Conservation (phyloP, 495 filamentous ascomycete genomes). For the Schizothecium vesticola region DNA sequence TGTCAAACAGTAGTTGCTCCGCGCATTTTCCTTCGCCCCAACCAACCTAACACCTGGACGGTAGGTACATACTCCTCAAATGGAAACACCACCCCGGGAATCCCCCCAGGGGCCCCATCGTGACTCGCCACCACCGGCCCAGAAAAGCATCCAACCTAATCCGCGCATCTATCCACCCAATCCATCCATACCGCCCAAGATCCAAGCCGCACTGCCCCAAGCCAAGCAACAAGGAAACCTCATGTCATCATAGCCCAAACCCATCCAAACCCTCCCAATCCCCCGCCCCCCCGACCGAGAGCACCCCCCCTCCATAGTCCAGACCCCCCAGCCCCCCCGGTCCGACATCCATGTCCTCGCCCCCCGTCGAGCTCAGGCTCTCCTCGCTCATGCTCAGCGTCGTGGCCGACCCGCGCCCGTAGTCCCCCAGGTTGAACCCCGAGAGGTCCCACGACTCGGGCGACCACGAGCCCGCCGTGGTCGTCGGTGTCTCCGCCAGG, state of each 20-base stretch:
- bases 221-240: conserved; percentile 1
- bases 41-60: background rate
- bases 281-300: background rate
- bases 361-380: conserved; percentile 51
- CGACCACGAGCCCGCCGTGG: conserved; percentile 40
- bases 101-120: background rate
- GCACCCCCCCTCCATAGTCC: conserved; percentile 16
- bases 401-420: conserved; percentile 33
- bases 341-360: conserved; percentile 38
- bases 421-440: conserved; percentile 42
- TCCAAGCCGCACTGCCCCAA: background rate
- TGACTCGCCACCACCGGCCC: background rate
- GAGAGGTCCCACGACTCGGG: conserved; percentile 53
- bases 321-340: conserved; percentile 34
- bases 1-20: background rate
- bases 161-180: background rate
- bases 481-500: conserved; percentile 36
- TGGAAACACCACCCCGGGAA: background rate
- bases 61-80: background rate
- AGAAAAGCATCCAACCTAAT: background rate
- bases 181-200: background rate
- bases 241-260: conserved; percentile 7
- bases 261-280: conserved; percentile 15
- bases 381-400: conserved; percentile 71
- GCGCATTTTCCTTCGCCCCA: background rate